A percentile compares a stretch with the other conserved stretches of the same genome.
These are phyloP conservation scores for Stellera chamaejasme DNA, from an alignment of 345 rosid species.

Conservation along the genomic window DNA sequence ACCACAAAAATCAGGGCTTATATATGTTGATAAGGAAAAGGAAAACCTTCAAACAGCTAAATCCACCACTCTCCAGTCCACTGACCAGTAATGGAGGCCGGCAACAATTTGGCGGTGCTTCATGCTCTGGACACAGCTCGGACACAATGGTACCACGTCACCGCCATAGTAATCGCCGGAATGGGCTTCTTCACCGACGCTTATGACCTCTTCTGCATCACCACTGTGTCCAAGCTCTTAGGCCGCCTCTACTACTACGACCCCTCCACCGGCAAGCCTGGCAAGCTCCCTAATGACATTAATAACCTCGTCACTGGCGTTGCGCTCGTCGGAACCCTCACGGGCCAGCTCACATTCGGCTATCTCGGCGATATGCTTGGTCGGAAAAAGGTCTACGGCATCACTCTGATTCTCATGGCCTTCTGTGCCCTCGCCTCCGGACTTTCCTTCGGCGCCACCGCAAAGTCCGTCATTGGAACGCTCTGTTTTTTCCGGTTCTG, in stretches of 20 bases:
- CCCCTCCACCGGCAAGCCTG: constrained; percentile 18
- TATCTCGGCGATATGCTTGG: constrained; percentile 38
- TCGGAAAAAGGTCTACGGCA: constrained; percentile 26
- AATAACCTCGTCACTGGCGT: constrained; percentile 27
- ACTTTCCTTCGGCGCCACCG: constrained; percentile 18
- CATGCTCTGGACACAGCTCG: constrained; percentile 12
- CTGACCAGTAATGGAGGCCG: background rate
- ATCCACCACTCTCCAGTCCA: too few species aligned
- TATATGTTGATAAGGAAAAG: too few species aligned
- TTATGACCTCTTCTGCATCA: constrained; percentile 34
- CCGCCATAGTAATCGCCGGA: constrained; percentile 11
- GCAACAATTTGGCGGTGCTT: constrained; percentile 3
- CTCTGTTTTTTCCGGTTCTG: constrained; percentile 28
- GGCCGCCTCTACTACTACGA: constrained; percentile 33
- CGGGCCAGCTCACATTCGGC: constrained; percentile 36
- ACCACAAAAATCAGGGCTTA: too few species aligned
- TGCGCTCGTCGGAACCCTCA: constrained; percentile 26
- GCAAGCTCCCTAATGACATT: constrained; percentile 20
- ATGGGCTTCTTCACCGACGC: constrained; percentile 43
- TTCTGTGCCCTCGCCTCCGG: constrained; percentile 22
- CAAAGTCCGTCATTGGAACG: constrained; percentile 21
- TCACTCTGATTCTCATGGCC: constrained; percentile 33
- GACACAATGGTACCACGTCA: constrained; percentile 14
- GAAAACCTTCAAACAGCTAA: too few species aligned
- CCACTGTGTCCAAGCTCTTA: constrained; percentile 30